Evolutionary conservation across 2,329 filamentous ascomycete species (phyloP), one percentile per base, ranked within the genome.

Genomic region (Pyrenochaeta sp.): DNA sequence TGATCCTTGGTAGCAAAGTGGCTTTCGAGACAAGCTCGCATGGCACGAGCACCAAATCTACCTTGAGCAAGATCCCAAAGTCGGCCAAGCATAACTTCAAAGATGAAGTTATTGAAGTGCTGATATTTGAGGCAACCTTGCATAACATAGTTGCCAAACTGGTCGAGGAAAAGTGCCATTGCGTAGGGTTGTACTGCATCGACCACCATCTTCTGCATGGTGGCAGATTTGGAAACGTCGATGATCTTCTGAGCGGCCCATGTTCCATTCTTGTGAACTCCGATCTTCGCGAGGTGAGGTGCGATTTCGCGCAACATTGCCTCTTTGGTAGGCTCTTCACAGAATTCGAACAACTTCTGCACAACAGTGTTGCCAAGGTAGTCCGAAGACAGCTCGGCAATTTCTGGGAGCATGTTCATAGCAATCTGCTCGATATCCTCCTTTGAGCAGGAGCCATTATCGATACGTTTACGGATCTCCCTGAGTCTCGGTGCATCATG

Each of bases 181-280:
- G 90, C 92, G 77, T 96, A 97, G 0, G 92, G 88, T 3, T 89
- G 89, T 27, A 98, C 82, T 62, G 91, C 85, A 59, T 96, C 87
- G 23, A 95, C 90, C 69, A 99, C 94, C 78, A 92, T 81, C 41
- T 82, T 79, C 88, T 95, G 94, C 78, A 98, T 93, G 35, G 82
- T 80, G 5, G 90, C 87, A 0, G 90, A 92, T 78, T 95, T 92
- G 75, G 92, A 94, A 6, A 97, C 92, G 69, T 98, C 94, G 64
- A 99, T 98, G 69, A 99, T 98, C 83, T 98, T 99, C 78, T 99
- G 95, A 1, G 95, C 95, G 49, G 95, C 95, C 95, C 95, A 99
- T 1, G 95, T 99, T 58, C 95, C 95, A 69, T 99, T 99, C 85
- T 99, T 99, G 84, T 99, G 95, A 7, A 97, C 88, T 67, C 95